phyloP scores from a whole-genome alignment of 2,329 filamentous ascomycete genomes.

The Alternaria angustiovoidea region DNA sequence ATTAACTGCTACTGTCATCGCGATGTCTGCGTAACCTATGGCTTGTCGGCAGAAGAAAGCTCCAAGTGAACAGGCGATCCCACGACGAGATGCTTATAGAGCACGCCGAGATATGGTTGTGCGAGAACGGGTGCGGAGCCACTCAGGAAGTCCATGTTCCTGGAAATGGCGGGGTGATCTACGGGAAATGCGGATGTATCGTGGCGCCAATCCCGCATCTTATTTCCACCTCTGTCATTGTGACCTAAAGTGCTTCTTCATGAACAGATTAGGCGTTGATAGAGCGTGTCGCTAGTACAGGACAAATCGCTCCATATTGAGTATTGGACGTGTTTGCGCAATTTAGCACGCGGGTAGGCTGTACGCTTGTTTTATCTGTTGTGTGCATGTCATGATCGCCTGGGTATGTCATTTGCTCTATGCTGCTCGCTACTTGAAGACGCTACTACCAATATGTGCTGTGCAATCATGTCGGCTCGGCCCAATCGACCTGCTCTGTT shows the following conservation, averaged over 20 bases:
- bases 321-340: not conserved
- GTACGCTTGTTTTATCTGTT: not conserved
- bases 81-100: not conserved
- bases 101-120: not conserved
- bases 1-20: not conserved
- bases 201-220: slow-evolving; percentile 23
- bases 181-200: slow-evolving; percentile 6
- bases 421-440: slow-evolving; percentile 13
- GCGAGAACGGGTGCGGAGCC: slow-evolving; percentile 2
- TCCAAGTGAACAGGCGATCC: not conserved
- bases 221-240: slow-evolving; percentile 13
- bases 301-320: not conserved
- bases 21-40: not conserved
- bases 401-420: slow-evolving; percentile 23
- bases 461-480: slow-evolving; percentile 69
- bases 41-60: not conserved
- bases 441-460: slow-evolving; percentile 6
- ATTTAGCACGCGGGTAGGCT: not conserved
- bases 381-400: slow-evolving; percentile 9
- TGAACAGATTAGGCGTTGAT: not conserved
- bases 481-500: slow-evolving; percentile 96
- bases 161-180: slow-evolving; percentile 13
- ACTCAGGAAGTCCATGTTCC: slow-evolving; percentile 7
- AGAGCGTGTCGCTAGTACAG: not conserved
- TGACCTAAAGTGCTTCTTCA: not conserved